Conservation (phyloP, 495 filamentous ascomycete genomes). For the Massariosphaeria phaeospora region DNA sequence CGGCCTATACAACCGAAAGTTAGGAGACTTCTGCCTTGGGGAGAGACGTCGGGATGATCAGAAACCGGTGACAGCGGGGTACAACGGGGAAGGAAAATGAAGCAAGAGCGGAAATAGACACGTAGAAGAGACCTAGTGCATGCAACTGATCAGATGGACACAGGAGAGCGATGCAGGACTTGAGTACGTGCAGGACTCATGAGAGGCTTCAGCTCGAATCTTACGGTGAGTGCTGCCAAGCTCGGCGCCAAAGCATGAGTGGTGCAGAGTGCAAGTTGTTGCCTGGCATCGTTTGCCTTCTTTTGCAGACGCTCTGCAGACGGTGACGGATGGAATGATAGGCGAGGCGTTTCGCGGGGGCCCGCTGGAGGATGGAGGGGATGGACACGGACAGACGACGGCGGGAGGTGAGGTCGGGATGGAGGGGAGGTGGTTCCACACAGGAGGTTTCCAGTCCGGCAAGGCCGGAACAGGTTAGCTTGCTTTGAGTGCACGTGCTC, state of each 20-base stretch:
- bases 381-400: neutral
- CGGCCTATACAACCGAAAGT: too few relatives aligned
- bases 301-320: neutral
- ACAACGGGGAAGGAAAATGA: neutral
- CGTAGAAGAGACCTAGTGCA: neutral
- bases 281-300: conserved; percentile 21
- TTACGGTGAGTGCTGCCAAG: conserved; percentile 21
- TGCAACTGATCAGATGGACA: conserved; percentile 18
- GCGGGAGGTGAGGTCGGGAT: neutral
- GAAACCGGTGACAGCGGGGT: conserved; percentile 29
- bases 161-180: neutral
- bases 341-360: too few relatives aligned
- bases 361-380: neutral
- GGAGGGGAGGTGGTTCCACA: too few relatives aligned
- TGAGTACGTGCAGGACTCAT: too few relatives aligned
- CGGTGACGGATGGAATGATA: neutral
- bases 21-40: conserved; percentile 23
- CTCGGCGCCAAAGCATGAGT: neutral
- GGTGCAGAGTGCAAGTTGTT: conserved; percentile 1
- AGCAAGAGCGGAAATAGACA: conserved; percentile 1
- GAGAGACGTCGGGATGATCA: neutral
- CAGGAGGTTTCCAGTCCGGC: neutral
- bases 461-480: too few relatives aligned
- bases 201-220: conserved; percentile 14
- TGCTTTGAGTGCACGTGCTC: too few relatives aligned